phyloP scores from a whole-genome alignment of 139 green algal species.

The Deuterostichococcus epilithicus region DNA sequence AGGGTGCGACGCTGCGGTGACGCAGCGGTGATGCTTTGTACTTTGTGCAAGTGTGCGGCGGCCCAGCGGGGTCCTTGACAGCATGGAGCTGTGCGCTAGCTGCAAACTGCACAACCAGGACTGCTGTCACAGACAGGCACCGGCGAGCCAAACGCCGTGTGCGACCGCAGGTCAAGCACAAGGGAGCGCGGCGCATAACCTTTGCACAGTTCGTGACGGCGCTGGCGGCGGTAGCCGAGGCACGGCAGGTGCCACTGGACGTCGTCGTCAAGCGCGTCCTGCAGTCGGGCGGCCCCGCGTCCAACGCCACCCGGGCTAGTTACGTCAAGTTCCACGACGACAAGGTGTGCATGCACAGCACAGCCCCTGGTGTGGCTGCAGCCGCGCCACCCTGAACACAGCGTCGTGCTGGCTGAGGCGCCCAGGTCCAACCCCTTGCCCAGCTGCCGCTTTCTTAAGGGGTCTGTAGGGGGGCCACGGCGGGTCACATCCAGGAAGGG shows the following conservation, averaged over 20 bases:
- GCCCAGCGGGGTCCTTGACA: background rate
- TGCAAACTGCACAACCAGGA: background rate
- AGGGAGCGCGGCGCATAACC: constrained; percentile 42
- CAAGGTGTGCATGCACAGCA: constrained; percentile 15
- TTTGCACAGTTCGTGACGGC: constrained; percentile 58
- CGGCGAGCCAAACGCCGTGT: too few species aligned
- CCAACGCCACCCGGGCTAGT: constrained; percentile 30
- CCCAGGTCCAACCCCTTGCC: too few species aligned
- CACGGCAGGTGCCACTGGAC: constrained; percentile 18
- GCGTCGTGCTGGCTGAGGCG: too few species aligned
- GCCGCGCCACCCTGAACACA: too few species aligned
- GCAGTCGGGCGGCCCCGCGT: constrained; percentile 13
- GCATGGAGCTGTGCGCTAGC: background rate
- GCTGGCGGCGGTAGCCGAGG: constrained; percentile 42
- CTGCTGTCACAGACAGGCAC: background rate
- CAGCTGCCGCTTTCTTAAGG: too few species aligned
- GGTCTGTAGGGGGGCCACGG: too few species aligned
- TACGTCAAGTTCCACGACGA: constrained; percentile 48
- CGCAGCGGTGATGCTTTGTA: background rate
- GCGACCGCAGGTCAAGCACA: constrained; percentile 34
- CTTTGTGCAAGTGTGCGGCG: background rate
- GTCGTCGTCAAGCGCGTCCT: constrained; percentile 26
- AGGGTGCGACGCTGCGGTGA: too few species aligned
- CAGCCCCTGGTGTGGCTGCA: too few species aligned
- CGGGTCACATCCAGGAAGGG: too few species aligned